Base-by-base conservation (phyloP, 2,329 filamentous ascomycete genomes). In the Aspergillus amoenus region DNA sequence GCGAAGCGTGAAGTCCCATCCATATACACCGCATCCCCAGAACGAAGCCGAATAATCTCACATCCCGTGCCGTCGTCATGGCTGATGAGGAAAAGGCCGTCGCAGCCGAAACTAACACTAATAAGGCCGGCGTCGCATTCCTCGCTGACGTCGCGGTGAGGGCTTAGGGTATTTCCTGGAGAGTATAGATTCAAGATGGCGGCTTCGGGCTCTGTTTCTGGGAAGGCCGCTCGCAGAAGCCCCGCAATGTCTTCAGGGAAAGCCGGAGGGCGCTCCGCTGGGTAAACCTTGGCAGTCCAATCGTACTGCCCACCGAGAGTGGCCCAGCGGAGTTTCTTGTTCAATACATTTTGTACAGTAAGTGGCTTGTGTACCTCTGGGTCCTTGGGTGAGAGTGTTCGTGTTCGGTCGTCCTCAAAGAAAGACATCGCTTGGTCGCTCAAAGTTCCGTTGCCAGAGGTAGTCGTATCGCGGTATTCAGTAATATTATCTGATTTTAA, bases 251-350 rank as follows among this genome's bases (percentile, higher is more conserved):
- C 91, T 1, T 71, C 41, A 0, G 93, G 93, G 65, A 97, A 97
- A 0, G 77, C 67, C 0, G 91, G 91, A 1, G 89, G 87, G 3
- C 72, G 59, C n/a, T 82, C 80, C 9, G 79, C 72, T 0, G 93
- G 92, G 69, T 97, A 97, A 12, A 84, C 78, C 64, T 96, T 93
- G 56, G 85, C 84, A 0, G 92, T 95, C 94, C 93, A 97, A 77
- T 97, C 90, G 73, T 97, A 97, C 73, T 97, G 94, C 0, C 92
- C 93, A 49, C 94, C 94, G 3, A 99, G 83, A 0, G 93, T 97
- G 42, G 95, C 84, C 94, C 94, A 99, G 64, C 93, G 91, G 22
- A 97, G 82, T 60, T 90, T 93, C 61, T 88, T 89, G 56, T 87
- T 84, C 43, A 97, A 80, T 30, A 93, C 84, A 67, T 88, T 87